Evolutionary conservation across 805 yeast genomes (phyloP).

Genomic region (Yarrowia bubula): DNA sequence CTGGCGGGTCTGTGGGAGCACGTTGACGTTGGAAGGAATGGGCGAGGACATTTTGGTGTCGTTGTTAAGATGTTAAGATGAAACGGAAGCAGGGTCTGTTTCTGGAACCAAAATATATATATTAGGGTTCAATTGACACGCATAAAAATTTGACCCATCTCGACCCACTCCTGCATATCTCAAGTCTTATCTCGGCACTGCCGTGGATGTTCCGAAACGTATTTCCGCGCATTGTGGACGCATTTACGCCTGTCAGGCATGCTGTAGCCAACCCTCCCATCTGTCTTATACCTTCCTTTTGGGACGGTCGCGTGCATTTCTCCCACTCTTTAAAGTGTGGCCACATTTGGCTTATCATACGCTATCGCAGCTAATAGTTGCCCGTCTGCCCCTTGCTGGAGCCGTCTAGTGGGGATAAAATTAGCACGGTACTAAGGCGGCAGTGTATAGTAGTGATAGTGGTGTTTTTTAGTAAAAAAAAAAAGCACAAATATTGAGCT

Average conservation of each 20-base stretch:
- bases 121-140: slow-evolving; percentile 23
- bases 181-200: slow-evolving; percentile 21
- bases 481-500: too few species aligned
- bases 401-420: neutral
- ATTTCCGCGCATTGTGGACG: neutral
- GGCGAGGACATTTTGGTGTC: slow-evolving; percentile 13
- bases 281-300: neutral
- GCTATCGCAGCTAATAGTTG: slow-evolving; percentile 15
- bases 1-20: slow-evolving; percentile 88
- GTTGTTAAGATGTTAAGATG: neutral
- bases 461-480: too few species aligned
- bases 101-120: slow-evolving; percentile 12
- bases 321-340: slow-evolving; percentile 18
- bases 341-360: slow-evolving; percentile 18
- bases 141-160: slow-evolving; percentile 25
- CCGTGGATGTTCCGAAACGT: slow-evolving; percentile 3
- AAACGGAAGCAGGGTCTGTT: neutral
- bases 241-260: neutral
- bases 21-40: slow-evolving; percentile 53
- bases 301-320: slow-evolving; percentile 8
- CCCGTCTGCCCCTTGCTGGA: neutral
- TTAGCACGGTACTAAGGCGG: neutral
- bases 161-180: slow-evolving; percentile 19
- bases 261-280: neutral
- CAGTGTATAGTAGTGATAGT: too few species aligned